These are phyloP conservation scores for Ananas comosus DNA, from an alignment of 176 grass and related monocot genomes.

Conservation along the genomic window DNA sequence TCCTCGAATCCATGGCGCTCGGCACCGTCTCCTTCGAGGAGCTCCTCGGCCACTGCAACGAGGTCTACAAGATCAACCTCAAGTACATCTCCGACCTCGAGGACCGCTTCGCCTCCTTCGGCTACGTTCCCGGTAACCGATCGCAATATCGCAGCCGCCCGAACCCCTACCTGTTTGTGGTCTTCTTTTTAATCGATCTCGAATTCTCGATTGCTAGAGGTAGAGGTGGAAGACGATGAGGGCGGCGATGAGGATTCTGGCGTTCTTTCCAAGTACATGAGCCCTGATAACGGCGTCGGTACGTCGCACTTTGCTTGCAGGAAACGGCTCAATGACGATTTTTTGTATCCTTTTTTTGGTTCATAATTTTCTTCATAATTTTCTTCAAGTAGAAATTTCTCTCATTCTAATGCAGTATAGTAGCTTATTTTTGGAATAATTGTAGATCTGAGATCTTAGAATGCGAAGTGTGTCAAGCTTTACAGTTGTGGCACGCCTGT, in stretches of 20 bases:
- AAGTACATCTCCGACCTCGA: conserved; percentile 49
- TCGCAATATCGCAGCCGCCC: not conserved
- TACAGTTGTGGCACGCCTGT: no score
- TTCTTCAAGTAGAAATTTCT: no score
- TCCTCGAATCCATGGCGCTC: conserved; percentile 64
- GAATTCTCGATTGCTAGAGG: conserved; percentile 10
- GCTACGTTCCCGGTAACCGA: conserved; percentile 45
- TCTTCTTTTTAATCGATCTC: not conserved
- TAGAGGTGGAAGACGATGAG: conserved; percentile 23
- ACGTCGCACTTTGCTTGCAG: conserved; percentile 5
- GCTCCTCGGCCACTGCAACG: conserved; percentile 82
- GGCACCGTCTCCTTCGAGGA: conserved; percentile 78
- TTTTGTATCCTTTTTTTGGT: conserved; percentile 58
- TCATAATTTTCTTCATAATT: no score
- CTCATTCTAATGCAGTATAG: not conserved
- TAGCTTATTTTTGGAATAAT: not conserved
- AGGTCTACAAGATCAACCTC: conserved; percentile 39
- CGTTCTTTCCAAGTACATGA: conserved; percentile 3
- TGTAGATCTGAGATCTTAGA: no score
- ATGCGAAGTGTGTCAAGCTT: no score
- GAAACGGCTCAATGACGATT: conserved; percentile 26
- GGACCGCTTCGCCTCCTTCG: conserved; percentile 38
- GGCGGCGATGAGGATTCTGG: not conserved
- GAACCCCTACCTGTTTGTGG: no score
- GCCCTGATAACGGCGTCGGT: conserved; percentile 1